phyloP scores from a whole-genome alignment of 805 yeast species.

The Spathaspora hagerdaliae region DNA sequence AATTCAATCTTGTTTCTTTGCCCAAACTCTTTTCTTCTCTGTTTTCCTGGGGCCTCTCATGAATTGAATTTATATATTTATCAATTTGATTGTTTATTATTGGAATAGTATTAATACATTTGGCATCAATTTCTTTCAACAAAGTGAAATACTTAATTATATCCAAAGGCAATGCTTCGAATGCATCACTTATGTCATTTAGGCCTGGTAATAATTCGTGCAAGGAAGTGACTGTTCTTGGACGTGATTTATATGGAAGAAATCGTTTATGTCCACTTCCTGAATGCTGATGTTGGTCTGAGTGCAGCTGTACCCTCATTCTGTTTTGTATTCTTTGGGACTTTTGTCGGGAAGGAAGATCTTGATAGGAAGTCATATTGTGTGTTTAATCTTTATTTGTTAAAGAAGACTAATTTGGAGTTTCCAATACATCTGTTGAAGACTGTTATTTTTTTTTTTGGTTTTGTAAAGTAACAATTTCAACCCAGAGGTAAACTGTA shows the following conservation, averaged over 20 bases:
- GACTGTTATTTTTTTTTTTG: no score
- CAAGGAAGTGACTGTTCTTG: conserved; percentile 28
- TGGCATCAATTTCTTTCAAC: conserved; percentile 91
- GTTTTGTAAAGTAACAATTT: no score
- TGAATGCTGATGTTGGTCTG: conserved; percentile 6
- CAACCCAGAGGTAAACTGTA: no score
- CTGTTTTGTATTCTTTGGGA: conserved; percentile 16
- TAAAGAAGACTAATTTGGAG: no score
- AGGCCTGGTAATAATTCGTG: conserved; percentile 66
- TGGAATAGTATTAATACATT: conserved; percentile 76
- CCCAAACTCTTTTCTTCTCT: conserved; percentile 5
- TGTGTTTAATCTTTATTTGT: no score
- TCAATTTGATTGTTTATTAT: conserved; percentile 53
- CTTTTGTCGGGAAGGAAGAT: conserved; percentile 25
- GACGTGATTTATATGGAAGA: conserved; percentile 30
- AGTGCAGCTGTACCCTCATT: conserved; percentile 6
- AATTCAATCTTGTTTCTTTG: conserved; percentile 11
- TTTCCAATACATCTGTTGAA: no score
- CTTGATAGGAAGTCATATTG: conserved; percentile 13
- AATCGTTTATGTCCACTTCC: conserved; percentile 15
- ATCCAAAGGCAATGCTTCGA: conserved; percentile 86
- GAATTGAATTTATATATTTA: conserved; percentile 33
- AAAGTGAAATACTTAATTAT: conserved; percentile 80
- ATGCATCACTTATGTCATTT: conserved; percentile 86
- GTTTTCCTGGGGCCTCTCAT: conserved; percentile 2